Percentiles rank a stretch among this genome's conserved stretches.
Evolutionary conservation across 768 basidiomycete genomes (phyloP).

Genomic region (Amylocystis lapponica): DNA sequence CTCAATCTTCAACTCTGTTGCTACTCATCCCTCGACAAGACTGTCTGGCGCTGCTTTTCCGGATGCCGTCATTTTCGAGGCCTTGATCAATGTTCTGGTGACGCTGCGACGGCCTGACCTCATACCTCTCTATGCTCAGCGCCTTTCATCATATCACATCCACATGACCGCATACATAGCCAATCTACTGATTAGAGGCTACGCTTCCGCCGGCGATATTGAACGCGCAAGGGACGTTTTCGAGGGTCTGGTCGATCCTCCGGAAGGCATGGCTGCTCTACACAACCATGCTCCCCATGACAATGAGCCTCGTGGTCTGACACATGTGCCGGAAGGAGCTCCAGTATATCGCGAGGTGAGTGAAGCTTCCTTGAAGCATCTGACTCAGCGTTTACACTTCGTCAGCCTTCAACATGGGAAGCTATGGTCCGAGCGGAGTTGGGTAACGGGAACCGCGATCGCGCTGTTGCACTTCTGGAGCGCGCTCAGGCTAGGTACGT

Average conservation of each 20-base stretch:
- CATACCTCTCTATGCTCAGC: conserved; percentile 57
- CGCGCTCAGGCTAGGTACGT: conserved; percentile 68
- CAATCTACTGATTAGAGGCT: conserved; percentile 74
- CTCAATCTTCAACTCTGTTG: conserved; percentile 70
- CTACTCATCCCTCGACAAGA: conserved; percentile 41
- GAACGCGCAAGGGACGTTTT: conserved; percentile 73
- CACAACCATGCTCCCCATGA: conserved; percentile 82
- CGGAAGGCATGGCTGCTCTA: conserved; percentile 79
- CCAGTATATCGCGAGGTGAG: conserved; percentile 80
- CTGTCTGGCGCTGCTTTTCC: conserved; percentile 35
- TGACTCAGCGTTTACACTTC: conserved; percentile 4
- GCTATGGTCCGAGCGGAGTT: conserved; percentile 93
- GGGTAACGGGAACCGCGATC: conserved; percentile 63
- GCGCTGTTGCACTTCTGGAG: conserved; percentile 62
- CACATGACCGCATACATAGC: conserved; percentile 95
- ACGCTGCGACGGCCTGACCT: conserved; percentile 75
- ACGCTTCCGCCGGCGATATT: conserved; percentile 63
- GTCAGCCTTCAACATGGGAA: conserved; percentile 88
- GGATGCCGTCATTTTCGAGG: conserved; percentile 87
- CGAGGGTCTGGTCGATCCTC: conserved; percentile 73
- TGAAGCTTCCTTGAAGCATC: conserved; percentile 6
- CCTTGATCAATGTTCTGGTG: conserved; percentile 82
- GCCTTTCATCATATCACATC: conserved; percentile 56
- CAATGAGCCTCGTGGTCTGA: conserved; percentile 27
- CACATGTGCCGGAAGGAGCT: conserved; percentile 36